A percentile compares a stretch with the other conserved stretches of the same genome.
Conservation (phyloP, 441 rosid genomes). For the Populus hybrid region DNA sequence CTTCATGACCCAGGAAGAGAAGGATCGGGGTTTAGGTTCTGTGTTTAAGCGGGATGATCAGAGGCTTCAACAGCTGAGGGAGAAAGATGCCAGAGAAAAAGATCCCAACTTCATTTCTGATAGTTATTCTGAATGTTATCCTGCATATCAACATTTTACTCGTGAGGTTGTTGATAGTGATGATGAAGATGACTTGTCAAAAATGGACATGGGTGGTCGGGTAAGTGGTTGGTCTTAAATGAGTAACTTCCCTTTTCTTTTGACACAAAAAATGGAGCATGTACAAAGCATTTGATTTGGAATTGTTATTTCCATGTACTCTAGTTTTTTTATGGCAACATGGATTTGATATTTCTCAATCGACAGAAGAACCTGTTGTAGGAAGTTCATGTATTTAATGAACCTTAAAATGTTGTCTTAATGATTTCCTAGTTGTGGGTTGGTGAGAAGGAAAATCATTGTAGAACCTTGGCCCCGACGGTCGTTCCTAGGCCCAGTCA, state of each 20-base stretch:
- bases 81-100: conserved; percentile 87
- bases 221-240: conserved; percentile 34
- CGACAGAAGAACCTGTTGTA: background rate
- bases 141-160: conserved; percentile 94
- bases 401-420: background rate
- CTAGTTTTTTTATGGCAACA: background rate
- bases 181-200: conserved; percentile 87
- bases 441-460: background rate
- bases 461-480: background rate
- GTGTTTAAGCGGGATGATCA: conserved; percentile 96
- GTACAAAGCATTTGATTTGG: background rate
- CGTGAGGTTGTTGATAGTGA: conserved; percentile 91
- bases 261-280: background rate
- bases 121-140: conserved; percentile 97
- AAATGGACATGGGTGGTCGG: conserved; percentile 99
- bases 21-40: conserved; percentile 94
- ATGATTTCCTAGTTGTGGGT: background rate
- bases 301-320: background rate
- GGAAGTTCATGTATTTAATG: background rate
- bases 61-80: conserved; percentile 90
- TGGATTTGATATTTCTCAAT: background rate
- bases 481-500: too few relatives aligned
- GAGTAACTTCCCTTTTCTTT: background rate
- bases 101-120: conserved; percentile 94
- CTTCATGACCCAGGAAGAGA: conserved; percentile 95